Evolutionary conservation across 176 grass and related monocot species (phyloP), one percentile per base, ranked within the genome.

Genomic region (Cenchrus fungigraminus): DNA sequence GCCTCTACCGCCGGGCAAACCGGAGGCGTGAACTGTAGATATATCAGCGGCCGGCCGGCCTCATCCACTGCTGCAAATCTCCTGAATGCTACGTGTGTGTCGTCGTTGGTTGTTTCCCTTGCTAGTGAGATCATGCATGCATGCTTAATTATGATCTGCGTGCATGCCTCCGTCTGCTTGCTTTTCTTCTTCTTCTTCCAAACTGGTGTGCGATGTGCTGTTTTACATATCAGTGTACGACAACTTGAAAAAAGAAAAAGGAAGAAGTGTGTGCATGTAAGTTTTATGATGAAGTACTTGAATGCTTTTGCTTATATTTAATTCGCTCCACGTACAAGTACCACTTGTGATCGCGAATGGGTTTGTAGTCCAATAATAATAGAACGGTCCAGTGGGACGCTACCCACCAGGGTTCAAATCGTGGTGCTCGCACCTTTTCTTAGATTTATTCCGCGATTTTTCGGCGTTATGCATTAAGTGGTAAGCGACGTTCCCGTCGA

Each of bases 1-100:
- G 22, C 22, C 22, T 25, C 22, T 25, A 25, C 70, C n/a, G 40
- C 11, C 12, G n/a, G 28, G 64, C 29, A 40, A 40, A 34, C 73
- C 73, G 74, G 88, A 73, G 79, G 43, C 58, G 58, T 61, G 68
- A 83, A 87, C 51, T 90, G 89, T 90, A 90, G 79, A 90, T 90
- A 90, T 29, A 67, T 68, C 66, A 83, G 79, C 78, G 58, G 47
- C 71, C 12, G 50, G 67, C 67, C 12, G 50, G 67, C 67, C 84
- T 85, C 77, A 45, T 43, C 70, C 46, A 51, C 46, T 73, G 47
- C 49, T 40, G 9, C 71, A 51, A 17, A 58, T 60, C 68, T 73
- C 69, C n/a, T 51, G 34, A 50, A 51, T 11, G 50, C 47, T 58
- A n/a, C 15, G 13, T 62, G 16, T 60, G 8, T 1, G 68, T 14